Base-by-base conservation (phyloP, 1,284 basidiomycete genomes). In the Heliocybe sulcata region DNA sequence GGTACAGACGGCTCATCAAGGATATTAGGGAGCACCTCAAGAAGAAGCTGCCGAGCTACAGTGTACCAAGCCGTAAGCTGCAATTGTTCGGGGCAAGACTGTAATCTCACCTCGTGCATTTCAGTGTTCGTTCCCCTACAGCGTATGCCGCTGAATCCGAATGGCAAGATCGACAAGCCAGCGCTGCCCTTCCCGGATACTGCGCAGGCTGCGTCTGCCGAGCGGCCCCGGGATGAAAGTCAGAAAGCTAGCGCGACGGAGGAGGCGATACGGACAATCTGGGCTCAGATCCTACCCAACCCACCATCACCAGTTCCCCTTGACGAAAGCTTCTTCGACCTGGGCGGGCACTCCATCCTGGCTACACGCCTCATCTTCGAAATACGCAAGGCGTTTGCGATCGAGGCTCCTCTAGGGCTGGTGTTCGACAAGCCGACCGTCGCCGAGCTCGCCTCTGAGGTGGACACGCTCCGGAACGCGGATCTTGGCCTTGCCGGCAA, bases 161-260 rank as follows among this genome's bases (percentile, higher is more conserved):
- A 99, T 69, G 97, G 97, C 59, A 99, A 99, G 75, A 90, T 99
- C 67, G 97, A 99, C 77, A 99, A 99, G 70, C 96, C 97, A 0
- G 92, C 94, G 0, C 82, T 99, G 52, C 97, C 97, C 14, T 99
- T 99, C 88, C 97, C 97, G 1, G 97, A 99, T 71, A 99, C 97
- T 1, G 92, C 88, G 2, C 85, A 93, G 55, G 82, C 82, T 2
- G 77, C 77, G 20, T 64, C 74, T 23, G 62, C 73, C 26, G 66
- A 74, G 14, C 66, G 6, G 53, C 56, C 58, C 2, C 60, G 58
- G 12, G 63, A 60, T 19, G 59, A 57, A 3, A 60, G 69, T 1
- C 73, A 71, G 27, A 70, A 69, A 26, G 75, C 79, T 26, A 85
- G 79, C 1, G 74, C 89, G 0, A 96, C 93, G 0, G 92, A 98